Base-by-base conservation (phyloP, 306 rosid genomes). In the Prunus mira region DNA sequence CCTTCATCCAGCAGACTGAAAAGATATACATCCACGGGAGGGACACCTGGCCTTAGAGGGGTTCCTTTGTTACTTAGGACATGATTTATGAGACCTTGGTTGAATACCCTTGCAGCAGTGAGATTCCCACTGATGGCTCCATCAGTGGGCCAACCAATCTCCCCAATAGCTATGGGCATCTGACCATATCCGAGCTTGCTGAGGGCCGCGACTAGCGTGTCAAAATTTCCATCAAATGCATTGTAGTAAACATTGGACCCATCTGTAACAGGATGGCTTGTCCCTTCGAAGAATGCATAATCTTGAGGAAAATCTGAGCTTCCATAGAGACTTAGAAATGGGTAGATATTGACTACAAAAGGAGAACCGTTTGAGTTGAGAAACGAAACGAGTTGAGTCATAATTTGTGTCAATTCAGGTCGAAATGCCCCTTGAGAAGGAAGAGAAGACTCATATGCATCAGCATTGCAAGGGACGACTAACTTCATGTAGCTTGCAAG, bases 381-480 rank as follows among this genome's bases (percentile, higher is more conserved):
- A 78, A 92, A 92, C 14, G 88, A 83, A 76, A 92, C 93, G 54
- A 95, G 78, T 79, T 90, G 90, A 49, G 97, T 88, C 68, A 95
- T 89, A 17, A 89, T 82, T 83, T 87, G 91, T 24, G 87, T 82
- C 76, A 95, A 75, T 69, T 95, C 98, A 20, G 96, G 83, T 3
- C 97, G 92, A 82, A 95, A 95, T 22, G 88, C 86, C 46, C 98
- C 98, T 86, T 95, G 97, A 61, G 98, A 95, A 79, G 97, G 98
- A 77, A 89, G 87, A 3, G 92, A 34, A 24, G 98, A 85, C 86
- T 92, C 90, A 20, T 95, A 95, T 27, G 91, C 93, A 84, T 95
- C 98, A 22, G 97, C 98, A 78, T 95, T 95, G 88, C 97, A 95
- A 20, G 98, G 98, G 67, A 95, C 97, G 61, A 95, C 97, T 61